Evolutionary conservation across 768 basidiomycete species (phyloP), one percentile per base, ranked within the genome.

Genomic region (Cyclocybe cylindracea): DNA sequence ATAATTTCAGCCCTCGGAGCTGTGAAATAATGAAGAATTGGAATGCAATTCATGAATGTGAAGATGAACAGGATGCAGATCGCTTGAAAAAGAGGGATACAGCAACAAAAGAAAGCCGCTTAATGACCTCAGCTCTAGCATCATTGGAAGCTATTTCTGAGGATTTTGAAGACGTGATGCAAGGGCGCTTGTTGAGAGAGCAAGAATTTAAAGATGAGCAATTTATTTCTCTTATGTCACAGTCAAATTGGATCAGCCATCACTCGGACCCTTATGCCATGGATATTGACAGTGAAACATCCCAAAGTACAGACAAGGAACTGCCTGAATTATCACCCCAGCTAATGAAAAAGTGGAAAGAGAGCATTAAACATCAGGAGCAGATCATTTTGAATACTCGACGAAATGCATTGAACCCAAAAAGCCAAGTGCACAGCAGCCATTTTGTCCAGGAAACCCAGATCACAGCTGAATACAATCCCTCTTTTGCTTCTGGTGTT

Each of bases 31-130:
- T 68, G 50, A 44, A 54, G 4, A 70, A 70, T 38, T 70, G 70
- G 70, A 61, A 70, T 36, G 67, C 62, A 10, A 56, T 70, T 0
- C 47, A 70, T 58, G 70, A 70, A 46, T 70, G 70, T 52, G 59
- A 66, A 39, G 70, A 72, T 63, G 60, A 62, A 44, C 40, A 61
- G 14, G 70, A 71, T 56, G 67, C 68, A 10, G 70, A 71, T 14
- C 24, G 60, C 8, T 37, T 66, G 0, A 31, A 37, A 19, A 65
- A 62, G 39, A 46, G 50, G 39, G 43, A 44, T 2, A 24, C 13
- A 29, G 35, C 16, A 1, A 51, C 44, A 19, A 8, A 10, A 24
- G 24, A 37, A 38, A 45, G 34, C n/a, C 10, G 29, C 13, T 10
- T 36, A 24, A 19, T 45, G 24, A 51, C 37, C 4, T 7, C 14